Evolutionary conservation across 768 basidiomycete genomes (phyloP), one percentile per base, ranked within the genome.

Genomic region (Suillus lakei): DNA sequence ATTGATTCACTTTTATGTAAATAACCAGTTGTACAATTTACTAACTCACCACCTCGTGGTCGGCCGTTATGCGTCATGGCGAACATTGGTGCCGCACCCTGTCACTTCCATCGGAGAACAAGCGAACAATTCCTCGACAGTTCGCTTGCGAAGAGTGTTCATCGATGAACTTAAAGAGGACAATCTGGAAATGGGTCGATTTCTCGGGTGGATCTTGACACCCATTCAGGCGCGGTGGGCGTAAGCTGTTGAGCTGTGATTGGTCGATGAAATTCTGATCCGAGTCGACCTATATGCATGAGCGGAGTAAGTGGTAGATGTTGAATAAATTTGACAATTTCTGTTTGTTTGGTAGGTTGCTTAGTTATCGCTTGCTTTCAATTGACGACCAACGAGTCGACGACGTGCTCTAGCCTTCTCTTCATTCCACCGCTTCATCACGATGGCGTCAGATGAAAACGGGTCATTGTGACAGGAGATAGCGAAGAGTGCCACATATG

Each of bases 401-500:
- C 13, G 6, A 13, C 13, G 13, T 13, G 5, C 46, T 23, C n/a
- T 12, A 48, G 46, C 12, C 46, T 48, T 6, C 23, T 26, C 26
- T 50, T 50, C 48, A 50, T 28, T 38, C 3, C 5, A 30, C n/a
- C 23, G 12, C 32, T 34, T 55, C 3, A 46, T 51, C n/a, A 70
- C 21, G 39, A 83, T 85, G 82, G 79, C 81, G 36, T 71, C 82
- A 2, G 80, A 79, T 64, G 91, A 90, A 73, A 92, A 93, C 77
- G 91, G 90, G 2, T 80, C 83, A 1, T 81, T 87, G 21, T 98
- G 96, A 96, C 95, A 94, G 72, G 77, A 84, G 0, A 79, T 94
- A 1, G 85, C 89, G 44, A 99, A 98, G 80, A 94, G 96, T 70
- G 82, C n/a, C n/a, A n/a, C n/a, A n/a, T n/a, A 26, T 8, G 15